These are phyloP conservation scores for Scenedesmus sp. DNA, from an alignment of 163 green algal species.

Conservation along the genomic window DNA sequence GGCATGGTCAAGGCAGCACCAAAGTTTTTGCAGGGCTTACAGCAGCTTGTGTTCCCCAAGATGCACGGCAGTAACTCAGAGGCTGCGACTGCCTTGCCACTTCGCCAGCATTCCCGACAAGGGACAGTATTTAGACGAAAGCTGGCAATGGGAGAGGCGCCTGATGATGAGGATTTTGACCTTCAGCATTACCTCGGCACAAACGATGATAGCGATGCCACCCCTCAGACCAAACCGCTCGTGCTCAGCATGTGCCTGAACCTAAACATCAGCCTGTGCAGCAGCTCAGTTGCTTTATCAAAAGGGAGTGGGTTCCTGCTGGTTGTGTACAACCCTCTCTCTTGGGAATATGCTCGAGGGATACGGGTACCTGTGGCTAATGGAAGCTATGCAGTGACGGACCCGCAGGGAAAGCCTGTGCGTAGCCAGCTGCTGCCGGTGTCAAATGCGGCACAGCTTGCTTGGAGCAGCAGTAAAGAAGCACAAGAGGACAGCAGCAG, in stretches of 20 bases:
- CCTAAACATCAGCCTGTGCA: constrained; percentile 76
- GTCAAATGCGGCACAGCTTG: background rate
- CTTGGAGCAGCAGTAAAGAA: background rate
- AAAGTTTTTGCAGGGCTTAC: constrained; percentile 34
- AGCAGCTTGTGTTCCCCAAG: constrained; percentile 32
- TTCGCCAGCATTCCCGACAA: too few relatives aligned
- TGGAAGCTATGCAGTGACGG: constrained; percentile 4
- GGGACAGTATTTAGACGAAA: background rate
- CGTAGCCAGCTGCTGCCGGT: background rate
- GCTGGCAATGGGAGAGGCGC: too few relatives aligned
- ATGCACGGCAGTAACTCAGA: background rate
- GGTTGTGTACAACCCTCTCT: constrained; percentile 83
- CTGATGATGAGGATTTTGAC: too few relatives aligned
- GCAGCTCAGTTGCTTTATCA: constrained; percentile 25
- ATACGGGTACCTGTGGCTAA: constrained; percentile 72
- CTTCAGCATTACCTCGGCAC: too few relatives aligned
- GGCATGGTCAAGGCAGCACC: constrained; percentile 57
- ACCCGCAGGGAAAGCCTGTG: background rate
- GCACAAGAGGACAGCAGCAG: background rate
- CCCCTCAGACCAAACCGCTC: background rate
- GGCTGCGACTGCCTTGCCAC: too few relatives aligned
- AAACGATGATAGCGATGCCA: too few relatives aligned
- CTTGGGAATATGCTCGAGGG: constrained; percentile 64
- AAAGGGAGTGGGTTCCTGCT: constrained; percentile 61
- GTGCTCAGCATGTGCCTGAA: constrained; percentile 61